phyloP scores from a whole-genome alignment of 116 monocot genomes.

The Iris pallida region DNA sequence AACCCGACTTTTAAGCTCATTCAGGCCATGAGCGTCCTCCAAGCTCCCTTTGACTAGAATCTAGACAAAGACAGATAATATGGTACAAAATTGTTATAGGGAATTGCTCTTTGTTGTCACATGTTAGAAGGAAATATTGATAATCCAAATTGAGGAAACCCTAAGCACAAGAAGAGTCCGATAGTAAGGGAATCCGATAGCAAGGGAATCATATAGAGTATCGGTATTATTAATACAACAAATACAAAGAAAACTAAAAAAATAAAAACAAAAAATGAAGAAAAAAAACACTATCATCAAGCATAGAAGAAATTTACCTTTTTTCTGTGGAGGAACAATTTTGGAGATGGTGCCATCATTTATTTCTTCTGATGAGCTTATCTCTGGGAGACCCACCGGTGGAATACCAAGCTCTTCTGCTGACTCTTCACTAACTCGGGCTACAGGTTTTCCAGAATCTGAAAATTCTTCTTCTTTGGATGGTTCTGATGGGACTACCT shows the following conservation, averaged over 20 bases:
- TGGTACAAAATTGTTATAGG: too few species aligned
- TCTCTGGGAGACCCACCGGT: background rate
- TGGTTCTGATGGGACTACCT: background rate
- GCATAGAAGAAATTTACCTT: slow-evolving; percentile 4
- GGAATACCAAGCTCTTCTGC: slow-evolving; percentile 2
- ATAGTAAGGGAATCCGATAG: background rate
- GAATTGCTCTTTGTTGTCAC: too few species aligned
- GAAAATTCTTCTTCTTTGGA: background rate
- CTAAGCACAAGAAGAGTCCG: background rate
- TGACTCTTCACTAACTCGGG: background rate
- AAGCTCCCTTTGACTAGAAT: too few species aligned
- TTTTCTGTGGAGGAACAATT: background rate
- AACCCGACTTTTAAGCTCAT: too few species aligned
- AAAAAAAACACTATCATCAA: background rate
- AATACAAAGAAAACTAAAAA: background rate
- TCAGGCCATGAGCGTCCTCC: too few species aligned
- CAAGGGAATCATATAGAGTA: background rate
- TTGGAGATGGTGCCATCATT: slow-evolving; percentile 2
- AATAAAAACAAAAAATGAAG: background rate
- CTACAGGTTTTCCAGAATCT: background rate
- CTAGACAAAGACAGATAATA: too few species aligned
- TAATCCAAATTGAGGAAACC: background rate
- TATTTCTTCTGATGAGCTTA: slow-evolving; percentile 1
- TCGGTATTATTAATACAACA: background rate
- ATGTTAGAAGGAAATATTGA: too few species aligned